Base-by-base conservation (phyloP, 2,329 filamentous ascomycete genomes). In the Aureobasidium sp. region DNA sequence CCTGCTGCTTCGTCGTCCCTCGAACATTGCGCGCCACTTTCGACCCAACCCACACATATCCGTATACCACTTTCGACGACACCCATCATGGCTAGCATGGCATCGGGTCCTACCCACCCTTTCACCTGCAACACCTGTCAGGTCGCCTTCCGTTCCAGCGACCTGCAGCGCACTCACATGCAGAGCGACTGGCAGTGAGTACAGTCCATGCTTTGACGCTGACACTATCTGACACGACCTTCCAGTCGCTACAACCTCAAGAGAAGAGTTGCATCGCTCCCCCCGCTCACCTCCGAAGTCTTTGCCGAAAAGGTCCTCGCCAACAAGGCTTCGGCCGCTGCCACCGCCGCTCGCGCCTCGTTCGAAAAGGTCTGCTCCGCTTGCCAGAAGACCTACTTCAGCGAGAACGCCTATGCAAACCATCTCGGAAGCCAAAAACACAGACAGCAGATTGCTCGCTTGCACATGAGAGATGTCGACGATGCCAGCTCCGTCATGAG, bases 41-140 rank as follows among this genome's bases (percentile, higher is more conserved):
- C 25, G 21, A 21, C n/a, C n/a, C 21, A 13, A 21, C 10, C 21
- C 21, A 57, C 53, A 44, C 27, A 45, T 15, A 34, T 29, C 30
- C 6, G 27, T 34, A 39, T 45, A 44, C 53, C 53, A 34, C 13
- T 29, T 8, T 16, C 5, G n/a, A 25, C 39, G n/a, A 45, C 9
- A 41, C 34, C 5, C 15, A 50, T 9, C 25, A 49, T 59, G 45
- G 44, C 57, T 45, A 50, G 45, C 48, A 52, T 61, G 47, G 36
- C 58, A n/a, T 53, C 53, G 52, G 61, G 61, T 53, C 45, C 61
- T 16, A 62, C 87, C 30, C 91, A 97, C 73, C 93, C 94, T 1
- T 99, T 93, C 78, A 97, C 93, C 61, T 99, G 94, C 85, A 99
- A 97, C 76, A 94, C 92, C 63, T 99, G 94, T 73, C 91, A 96